Conservation (phyloP, 768 basidiomycete species). For the Mycena floridula region DNA sequence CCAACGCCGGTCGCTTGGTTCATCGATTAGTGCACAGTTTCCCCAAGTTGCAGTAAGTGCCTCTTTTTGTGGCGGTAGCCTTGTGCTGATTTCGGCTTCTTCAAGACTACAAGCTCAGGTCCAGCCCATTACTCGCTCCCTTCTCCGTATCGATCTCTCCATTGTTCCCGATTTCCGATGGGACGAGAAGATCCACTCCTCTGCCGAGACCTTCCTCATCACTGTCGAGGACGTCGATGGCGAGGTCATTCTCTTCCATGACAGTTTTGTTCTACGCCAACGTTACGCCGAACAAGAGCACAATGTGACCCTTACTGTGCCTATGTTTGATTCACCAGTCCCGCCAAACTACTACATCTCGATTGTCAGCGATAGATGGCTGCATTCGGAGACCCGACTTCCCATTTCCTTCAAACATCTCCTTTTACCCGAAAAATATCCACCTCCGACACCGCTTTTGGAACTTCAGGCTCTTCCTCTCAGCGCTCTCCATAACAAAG, state of each 20-base stretch:
- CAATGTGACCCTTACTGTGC: constrained; percentile 89
- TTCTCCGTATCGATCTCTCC: constrained; percentile 87
- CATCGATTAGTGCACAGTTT: constrained; percentile 93
- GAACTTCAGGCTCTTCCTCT: constrained; percentile 89
- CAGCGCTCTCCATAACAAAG: constrained; percentile 88
- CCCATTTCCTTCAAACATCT: constrained; percentile 98
- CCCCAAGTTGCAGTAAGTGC: constrained; percentile 81
- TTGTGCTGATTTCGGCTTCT: constrained; percentile 1
- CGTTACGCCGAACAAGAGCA: constrained; percentile 92
- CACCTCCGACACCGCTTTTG: constrained; percentile 84
- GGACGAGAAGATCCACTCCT: constrained; percentile 92
- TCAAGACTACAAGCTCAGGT: constrained; percentile 89
- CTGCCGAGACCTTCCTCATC: constrained; percentile 87
- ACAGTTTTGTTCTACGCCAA: constrained; percentile 86
- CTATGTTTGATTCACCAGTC: constrained; percentile 95
- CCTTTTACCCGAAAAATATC: constrained; percentile 96
- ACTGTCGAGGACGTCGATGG: constrained; percentile 97
- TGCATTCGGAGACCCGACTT: constrained; percentile 90
- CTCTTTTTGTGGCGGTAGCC: not conserved
- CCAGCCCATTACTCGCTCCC: constrained; percentile 90
- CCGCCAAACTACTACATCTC: constrained; percentile 99
- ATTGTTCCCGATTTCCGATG: constrained; percentile 98
- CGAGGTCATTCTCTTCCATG: constrained; percentile 93
- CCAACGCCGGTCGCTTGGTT: constrained; percentile 87
- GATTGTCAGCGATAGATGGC: constrained; percentile 90